A percentile compares a stretch with the other conserved stretches of the same genome.
Conservation (phyloP, 176 grass and related monocot species). For the Typha latifolia region DNA sequence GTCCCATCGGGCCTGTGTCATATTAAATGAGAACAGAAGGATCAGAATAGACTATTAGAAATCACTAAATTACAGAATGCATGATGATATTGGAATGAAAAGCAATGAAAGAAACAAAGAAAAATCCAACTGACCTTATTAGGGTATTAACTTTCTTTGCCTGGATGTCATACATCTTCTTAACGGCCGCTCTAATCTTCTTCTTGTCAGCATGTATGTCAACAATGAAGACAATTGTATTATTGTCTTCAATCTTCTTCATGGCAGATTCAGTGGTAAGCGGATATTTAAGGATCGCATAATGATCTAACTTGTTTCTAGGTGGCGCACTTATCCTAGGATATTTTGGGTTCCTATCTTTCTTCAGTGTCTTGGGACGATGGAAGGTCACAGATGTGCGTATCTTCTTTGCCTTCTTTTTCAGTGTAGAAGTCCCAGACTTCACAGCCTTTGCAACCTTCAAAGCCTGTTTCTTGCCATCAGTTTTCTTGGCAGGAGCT, state of each 20-base stretch:
- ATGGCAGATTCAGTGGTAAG: slow-evolving; percentile 41
- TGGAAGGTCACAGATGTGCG: slow-evolving; percentile 11
- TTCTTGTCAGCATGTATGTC: slow-evolving; percentile 38
- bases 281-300: slow-evolving; percentile 32
- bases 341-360: slow-evolving; percentile 11
- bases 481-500: background rate
- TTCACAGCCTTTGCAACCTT: slow-evolving; percentile 10
- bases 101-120: slow-evolving; percentile 2
- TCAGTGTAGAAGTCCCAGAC: background rate
- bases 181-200: slow-evolving; percentile 33
- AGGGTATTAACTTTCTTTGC: slow-evolving; percentile 53
- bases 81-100: background rate
- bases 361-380: slow-evolving; percentile 3
- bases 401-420: slow-evolving; percentile 6
- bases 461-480: slow-evolving; percentile 12
- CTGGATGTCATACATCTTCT: slow-evolving; percentile 51
- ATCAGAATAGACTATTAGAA: background rate
- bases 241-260: slow-evolving; percentile 41
- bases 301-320: slow-evolving; percentile 23
- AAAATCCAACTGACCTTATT: slow-evolving; percentile 26
- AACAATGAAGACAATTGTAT: slow-evolving; percentile 47
- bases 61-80: background rate
- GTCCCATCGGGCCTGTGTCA: background rate
- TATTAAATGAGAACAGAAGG: background rate
- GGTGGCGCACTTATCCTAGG: slow-evolving; percentile 3